A percentile compares a stretch with the other conserved stretches of the same genome.
phyloP scores from a whole-genome alignment of 805 yeast species.

The Saturnispora diversa region DNA sequence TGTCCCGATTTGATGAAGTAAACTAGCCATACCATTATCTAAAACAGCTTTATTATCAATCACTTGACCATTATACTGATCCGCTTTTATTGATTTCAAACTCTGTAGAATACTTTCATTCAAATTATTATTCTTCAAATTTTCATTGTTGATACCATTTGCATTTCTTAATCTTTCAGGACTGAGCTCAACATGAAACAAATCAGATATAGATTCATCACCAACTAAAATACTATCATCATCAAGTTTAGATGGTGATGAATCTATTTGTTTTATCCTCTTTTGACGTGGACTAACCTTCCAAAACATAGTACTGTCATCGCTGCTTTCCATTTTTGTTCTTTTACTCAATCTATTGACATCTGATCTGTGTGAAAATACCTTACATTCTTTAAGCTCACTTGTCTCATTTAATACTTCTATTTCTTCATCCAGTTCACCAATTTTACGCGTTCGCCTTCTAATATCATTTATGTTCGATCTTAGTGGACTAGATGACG shows the following conservation, averaged over 20 bases:
- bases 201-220: constrained; percentile 1
- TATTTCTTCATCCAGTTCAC: constrained; percentile 2
- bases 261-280: not conserved
- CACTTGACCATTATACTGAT: constrained; percentile 1
- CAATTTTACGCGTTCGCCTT: constrained; percentile 1
- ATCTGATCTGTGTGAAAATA: not conserved
- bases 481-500: constrained; percentile 4
- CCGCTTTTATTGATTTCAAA: constrained; percentile 5
- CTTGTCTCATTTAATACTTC: not conserved
- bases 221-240: constrained; percentile 3
- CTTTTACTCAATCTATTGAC: not conserved
- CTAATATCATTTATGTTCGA: not conserved
- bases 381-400: not conserved
- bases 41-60: not conserved
- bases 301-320: constrained; percentile 10
- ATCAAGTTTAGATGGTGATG: constrained; percentile 5
- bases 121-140: constrained; percentile 1
- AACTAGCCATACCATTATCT: constrained; percentile 2
- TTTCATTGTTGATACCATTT: too few species aligned
- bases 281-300: constrained; percentile 9
- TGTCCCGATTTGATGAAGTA: constrained; percentile 7
- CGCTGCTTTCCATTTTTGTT: constrained; percentile 5
- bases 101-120: constrained; percentile 7
- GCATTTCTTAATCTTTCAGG: constrained; percentile 4
- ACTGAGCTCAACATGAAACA: constrained; percentile 3